Conservation (phyloP, 2,329 filamentous ascomycete genomes). For the Penicillium sp. region DNA sequence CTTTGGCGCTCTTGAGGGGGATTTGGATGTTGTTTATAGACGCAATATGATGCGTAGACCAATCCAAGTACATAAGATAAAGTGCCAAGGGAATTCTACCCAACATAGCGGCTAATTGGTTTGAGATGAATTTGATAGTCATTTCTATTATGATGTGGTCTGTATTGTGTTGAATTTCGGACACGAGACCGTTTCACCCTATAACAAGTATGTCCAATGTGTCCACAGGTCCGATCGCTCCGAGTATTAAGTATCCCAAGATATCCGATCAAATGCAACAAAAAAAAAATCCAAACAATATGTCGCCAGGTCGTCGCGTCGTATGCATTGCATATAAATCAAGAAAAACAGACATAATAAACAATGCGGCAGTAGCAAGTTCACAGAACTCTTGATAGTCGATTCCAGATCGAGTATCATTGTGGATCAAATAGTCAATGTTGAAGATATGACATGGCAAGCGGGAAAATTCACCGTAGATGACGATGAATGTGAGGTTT, state of each 20-base stretch:
- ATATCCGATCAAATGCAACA: slow-evolving; percentile 9
- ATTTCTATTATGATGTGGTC: neutral
- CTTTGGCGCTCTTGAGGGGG: neutral
- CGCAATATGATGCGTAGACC: neutral
- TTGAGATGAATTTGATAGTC: neutral
- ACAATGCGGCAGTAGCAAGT: neutral
- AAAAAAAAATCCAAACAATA: neutral
- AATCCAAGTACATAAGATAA: too few relatives aligned
- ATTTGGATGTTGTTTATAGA: neutral
- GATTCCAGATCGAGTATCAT: slow-evolving; percentile 22
- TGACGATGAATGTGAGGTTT: neutral
- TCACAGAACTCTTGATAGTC: neutral
- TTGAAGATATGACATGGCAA: neutral
- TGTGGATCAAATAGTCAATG: neutral
- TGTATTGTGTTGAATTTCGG: neutral
- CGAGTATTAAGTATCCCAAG: slow-evolving; percentile 20
- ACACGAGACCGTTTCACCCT: neutral
- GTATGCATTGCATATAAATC: slow-evolving; percentile 15
- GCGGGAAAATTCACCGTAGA: neutral
- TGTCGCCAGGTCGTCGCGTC: slow-evolving; percentile 16
- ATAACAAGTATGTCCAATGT: slow-evolving; percentile 4
- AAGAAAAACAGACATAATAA: neutral
- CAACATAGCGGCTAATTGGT: neutral
- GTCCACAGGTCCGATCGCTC: slow-evolving; percentile 4
- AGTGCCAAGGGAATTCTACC: too few relatives aligned